phyloP scores from a whole-genome alignment of 495 filamentous ascomycete genomes.

The Daldinia decipiens region DNA sequence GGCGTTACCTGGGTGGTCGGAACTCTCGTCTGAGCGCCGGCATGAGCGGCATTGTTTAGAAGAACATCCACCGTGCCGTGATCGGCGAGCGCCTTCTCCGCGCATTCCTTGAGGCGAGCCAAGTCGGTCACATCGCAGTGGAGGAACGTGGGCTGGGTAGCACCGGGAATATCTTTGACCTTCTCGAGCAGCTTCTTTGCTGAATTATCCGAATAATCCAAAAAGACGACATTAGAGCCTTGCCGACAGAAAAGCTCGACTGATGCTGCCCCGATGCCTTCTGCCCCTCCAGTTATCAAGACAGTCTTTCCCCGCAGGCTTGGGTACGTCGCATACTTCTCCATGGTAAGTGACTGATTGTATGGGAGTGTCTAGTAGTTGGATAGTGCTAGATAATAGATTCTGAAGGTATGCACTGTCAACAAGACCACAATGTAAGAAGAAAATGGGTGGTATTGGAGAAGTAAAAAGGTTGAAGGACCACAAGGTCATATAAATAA shows the following conservation, averaged over 20 bases:
- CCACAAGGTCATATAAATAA: not conserved
- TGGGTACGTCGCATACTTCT: conserved; percentile 48
- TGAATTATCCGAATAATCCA: conserved; percentile 56
- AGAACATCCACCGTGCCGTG: conserved; percentile 51
- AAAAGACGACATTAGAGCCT: conserved; percentile 59
- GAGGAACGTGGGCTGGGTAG: conserved; percentile 49
- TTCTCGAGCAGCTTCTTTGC: conserved; percentile 52
- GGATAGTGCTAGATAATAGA: not conserved
- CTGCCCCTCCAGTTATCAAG: conserved; percentile 63
- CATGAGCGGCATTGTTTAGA: conserved; percentile 54
- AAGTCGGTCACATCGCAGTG: conserved; percentile 62
- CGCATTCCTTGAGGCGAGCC: conserved; percentile 44
- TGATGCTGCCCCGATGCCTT: conserved; percentile 61
- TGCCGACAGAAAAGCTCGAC: conserved; percentile 58
- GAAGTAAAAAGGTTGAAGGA: not conserved
- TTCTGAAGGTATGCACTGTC: not conserved
- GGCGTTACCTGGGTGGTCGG: conserved; percentile 46
- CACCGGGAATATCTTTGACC: conserved; percentile 47
- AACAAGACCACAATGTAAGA: not conserved
- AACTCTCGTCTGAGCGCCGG: conserved; percentile 37
- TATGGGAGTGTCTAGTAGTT: not conserved
- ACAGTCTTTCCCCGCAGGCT: conserved; percentile 58
- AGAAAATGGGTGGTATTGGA: not conserved
- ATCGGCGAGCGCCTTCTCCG: conserved; percentile 44
- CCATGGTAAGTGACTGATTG: not conserved